phyloP scores from a whole-genome alignment of 257 asterid species.

The Handroanthus guayacan region DNA sequence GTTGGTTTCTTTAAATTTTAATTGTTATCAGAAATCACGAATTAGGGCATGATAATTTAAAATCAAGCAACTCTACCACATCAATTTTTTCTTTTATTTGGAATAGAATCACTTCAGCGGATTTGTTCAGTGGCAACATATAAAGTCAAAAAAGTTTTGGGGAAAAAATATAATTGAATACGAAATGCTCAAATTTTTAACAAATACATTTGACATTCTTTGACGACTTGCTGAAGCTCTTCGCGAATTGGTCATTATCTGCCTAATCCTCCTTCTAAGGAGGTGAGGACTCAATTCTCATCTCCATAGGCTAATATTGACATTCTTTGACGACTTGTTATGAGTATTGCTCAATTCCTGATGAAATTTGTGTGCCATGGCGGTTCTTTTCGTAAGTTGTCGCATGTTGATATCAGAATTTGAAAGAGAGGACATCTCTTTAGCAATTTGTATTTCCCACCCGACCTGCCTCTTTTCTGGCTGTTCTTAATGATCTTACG shows the following conservation, averaged over 20 bases:
- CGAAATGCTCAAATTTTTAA: not conserved
- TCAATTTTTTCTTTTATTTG: not conserved
- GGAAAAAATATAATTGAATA: not conserved
- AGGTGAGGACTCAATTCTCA: no score
- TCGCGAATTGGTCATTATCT: no score
- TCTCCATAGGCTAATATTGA: no score
- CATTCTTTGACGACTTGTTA: no score
- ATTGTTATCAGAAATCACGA: not conserved
- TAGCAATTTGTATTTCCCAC: not conserved
- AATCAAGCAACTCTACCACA: not conserved
- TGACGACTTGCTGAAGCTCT: not conserved
- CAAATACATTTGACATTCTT: not conserved
- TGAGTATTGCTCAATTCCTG: no score
- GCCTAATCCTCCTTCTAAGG: no score
- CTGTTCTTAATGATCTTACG: not conserved
- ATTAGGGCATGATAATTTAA: slow-evolving; percentile 31
- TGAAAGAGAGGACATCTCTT: not conserved
- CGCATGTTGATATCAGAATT: not conserved
- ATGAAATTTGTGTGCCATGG: not conserved
- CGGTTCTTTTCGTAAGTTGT: not conserved
- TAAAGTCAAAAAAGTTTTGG: not conserved
- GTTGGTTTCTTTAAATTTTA: slow-evolving; percentile 20
- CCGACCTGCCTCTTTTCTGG: not conserved
- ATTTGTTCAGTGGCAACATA: not conserved
- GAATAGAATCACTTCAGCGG: not conserved